Percentiles rank a stretch among this genome's conserved stretches.
These are phyloP conservation scores for Zhuliangozyma blackwelliae DNA, from an alignment of 1,139 yeast genomes.

Conservation along the genomic window DNA sequence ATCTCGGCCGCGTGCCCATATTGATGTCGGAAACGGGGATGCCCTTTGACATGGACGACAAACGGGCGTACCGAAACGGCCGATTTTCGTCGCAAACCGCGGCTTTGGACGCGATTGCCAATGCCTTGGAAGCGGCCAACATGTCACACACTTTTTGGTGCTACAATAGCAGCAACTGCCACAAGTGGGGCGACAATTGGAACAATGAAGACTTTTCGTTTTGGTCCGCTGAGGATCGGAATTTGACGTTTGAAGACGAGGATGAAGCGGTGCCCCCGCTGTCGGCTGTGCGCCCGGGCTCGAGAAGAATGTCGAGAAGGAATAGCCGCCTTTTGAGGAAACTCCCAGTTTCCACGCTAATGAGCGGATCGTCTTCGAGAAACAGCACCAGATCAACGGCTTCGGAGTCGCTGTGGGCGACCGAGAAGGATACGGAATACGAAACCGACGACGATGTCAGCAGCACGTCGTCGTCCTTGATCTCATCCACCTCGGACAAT, in stretches of 20 bases:
- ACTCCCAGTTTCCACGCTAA: conserved; percentile 3
- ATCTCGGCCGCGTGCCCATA: conserved; percentile 65
- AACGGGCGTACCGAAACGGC: conserved; percentile 60
- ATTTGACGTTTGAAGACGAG: conserved; percentile 15
- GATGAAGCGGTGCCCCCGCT: neutral
- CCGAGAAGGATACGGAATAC: conserved; percentile 4
- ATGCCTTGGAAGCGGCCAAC: conserved; percentile 70
- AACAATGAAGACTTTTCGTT: conserved; percentile 90
- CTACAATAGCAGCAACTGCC: conserved; percentile 67
- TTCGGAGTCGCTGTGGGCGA: conserved; percentile 1
- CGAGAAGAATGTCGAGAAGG: neutral
- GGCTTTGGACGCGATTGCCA: conserved; percentile 79
- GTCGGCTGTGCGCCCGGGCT: neutral
- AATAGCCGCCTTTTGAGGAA: neutral
- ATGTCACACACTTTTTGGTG: conserved; percentile 84
- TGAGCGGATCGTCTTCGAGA: conserved; percentile 5
- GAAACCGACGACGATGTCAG: conserved; percentile 6
- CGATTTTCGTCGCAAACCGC: conserved; percentile 67
- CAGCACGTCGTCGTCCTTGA: conserved; percentile 6
- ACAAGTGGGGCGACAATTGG: conserved; percentile 87
- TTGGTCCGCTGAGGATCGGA: conserved; percentile 68
- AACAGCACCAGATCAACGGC: conserved; percentile 1
- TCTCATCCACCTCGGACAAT: conserved; percentile 22
- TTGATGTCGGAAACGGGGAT: conserved; percentile 93
- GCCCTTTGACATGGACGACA: conserved; percentile 91